Evolutionary conservation across 495 filamentous ascomycete genomes (phyloP).

Genomic region (Podospora didyma): DNA sequence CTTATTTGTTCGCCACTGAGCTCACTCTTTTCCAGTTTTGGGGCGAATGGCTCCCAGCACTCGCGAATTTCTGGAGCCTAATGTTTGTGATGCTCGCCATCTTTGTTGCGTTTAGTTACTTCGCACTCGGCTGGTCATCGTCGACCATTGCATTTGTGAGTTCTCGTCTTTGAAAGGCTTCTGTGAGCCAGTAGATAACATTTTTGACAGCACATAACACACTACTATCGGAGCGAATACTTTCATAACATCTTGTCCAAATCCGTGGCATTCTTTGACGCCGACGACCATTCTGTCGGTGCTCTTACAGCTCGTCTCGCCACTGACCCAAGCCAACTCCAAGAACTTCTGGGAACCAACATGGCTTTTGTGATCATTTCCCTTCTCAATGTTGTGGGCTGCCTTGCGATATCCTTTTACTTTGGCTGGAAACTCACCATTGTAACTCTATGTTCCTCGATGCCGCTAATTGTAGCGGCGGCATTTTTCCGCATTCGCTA

Average conservation of each 20-base stretch:
- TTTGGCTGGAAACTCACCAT: slow-evolving; percentile 57
- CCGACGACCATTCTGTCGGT: slow-evolving; percentile 45
- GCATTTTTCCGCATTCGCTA: slow-evolving; percentile 51
- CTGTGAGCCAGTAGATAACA: not conserved
- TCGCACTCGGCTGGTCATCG: slow-evolving; percentile 48
- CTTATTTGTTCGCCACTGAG: slow-evolving; percentile 47
- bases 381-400: slow-evolving; percentile 45
- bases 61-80: slow-evolving; percentile 58
- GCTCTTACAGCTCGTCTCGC: slow-evolving; percentile 48
- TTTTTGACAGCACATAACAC: slow-evolving; percentile 42
- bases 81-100: slow-evolving; percentile 61
- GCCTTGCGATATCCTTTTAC: slow-evolving; percentile 46
- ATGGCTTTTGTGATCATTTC: slow-evolving; percentile 49
- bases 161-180: slow-evolving; percentile 9
- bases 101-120: slow-evolving; percentile 48
- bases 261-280: slow-evolving; percentile 55
- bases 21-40: slow-evolving; percentile 46
- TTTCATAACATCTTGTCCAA: slow-evolving; percentile 55
- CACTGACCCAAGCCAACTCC: slow-evolving; percentile 57
- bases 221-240: slow-evolving; percentile 55
- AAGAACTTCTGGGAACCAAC: slow-evolving; percentile 58
- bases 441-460: slow-evolving; percentile 43
- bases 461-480: slow-evolving; percentile 47
- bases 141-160: slow-evolving; percentile 48
- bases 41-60: slow-evolving; percentile 32